phyloP scores from a whole-genome alignment of 768 basidiomycete species.

The Rhodotorula babjevae region DNA sequence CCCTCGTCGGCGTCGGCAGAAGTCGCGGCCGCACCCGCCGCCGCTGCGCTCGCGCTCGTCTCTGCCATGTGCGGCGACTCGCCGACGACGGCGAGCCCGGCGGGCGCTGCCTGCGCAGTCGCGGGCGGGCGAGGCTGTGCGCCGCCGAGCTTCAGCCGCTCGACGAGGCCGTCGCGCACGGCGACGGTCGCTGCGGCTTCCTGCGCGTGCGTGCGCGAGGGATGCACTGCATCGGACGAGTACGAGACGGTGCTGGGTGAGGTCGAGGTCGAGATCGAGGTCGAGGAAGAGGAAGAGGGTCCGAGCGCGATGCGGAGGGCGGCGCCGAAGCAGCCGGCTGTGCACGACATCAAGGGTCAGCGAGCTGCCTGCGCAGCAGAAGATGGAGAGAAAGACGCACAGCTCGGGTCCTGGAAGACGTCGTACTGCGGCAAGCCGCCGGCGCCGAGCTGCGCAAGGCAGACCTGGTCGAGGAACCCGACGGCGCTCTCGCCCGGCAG shows the following conservation, averaged over 20 bases:
- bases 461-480: conserved; percentile 8
- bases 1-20: not conserved
- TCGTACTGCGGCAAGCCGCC: not conserved
- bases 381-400: not conserved
- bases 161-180: not conserved
- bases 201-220: conserved; percentile 1
- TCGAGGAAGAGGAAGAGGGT: not conserved
- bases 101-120: no score
- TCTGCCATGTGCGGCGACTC: no score
- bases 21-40: no score
- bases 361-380: not conserved
- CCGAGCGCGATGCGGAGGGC: conserved; percentile 2
- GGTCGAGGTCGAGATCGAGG: not conserved
- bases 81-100: no score
- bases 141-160: not conserved
- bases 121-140: no score
- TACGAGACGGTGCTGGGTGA: not conserved
- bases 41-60: not conserved
- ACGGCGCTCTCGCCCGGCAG: not conserved
- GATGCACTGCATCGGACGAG: not conserved
- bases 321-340: conserved; percentile 19
- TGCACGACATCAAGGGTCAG: not conserved
- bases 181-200: conserved; percentile 13
- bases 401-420: conserved; percentile 2
- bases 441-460: conserved; percentile 4